A percentile compares a stretch with the other conserved stretches of the same genome.
Evolutionary conservation across 345 rosid species (phyloP).

Genomic region (Salix purpurea): DNA sequence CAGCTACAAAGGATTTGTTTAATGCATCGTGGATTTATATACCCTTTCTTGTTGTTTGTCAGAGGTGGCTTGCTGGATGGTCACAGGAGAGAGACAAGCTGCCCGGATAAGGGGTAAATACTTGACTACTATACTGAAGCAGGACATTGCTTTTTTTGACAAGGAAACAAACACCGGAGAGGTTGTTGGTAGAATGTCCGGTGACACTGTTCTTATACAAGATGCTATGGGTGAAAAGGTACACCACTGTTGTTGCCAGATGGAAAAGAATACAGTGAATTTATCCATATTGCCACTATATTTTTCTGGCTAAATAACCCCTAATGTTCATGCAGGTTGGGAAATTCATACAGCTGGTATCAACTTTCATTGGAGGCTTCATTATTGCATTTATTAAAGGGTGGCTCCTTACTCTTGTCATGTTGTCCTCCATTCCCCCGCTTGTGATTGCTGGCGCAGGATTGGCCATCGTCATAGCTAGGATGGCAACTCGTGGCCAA

Average conservation of each 20-base stretch:
- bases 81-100: constrained; percentile 86
- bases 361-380: constrained; percentile 82
- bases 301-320: background rate
- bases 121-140: constrained; percentile 69
- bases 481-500: constrained; percentile 68
- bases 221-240: constrained; percentile 99
- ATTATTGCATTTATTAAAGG: constrained; percentile 65
- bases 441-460: constrained; percentile 58
- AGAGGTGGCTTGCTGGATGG: constrained; percentile 91
- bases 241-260: background rate
- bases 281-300: background rate
- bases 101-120: constrained; percentile 62
- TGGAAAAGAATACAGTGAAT: background rate
- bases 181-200: constrained; percentile 94
- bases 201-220: constrained; percentile 88
- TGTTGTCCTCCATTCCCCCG: constrained; percentile 65
- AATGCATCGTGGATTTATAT: too few species aligned
- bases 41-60: constrained; percentile 15
- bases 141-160: constrained; percentile 77
- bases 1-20: background rate
- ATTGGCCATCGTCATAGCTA: constrained; percentile 47
- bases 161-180: constrained; percentile 80
- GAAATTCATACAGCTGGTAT: constrained; percentile 61
- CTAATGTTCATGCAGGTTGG: constrained; percentile 55
- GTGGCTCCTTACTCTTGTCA: constrained; percentile 85